Conservation (phyloP, 2,329 filamentous ascomycete genomes). For the Aspergillus ochraceoroseus region DNA sequence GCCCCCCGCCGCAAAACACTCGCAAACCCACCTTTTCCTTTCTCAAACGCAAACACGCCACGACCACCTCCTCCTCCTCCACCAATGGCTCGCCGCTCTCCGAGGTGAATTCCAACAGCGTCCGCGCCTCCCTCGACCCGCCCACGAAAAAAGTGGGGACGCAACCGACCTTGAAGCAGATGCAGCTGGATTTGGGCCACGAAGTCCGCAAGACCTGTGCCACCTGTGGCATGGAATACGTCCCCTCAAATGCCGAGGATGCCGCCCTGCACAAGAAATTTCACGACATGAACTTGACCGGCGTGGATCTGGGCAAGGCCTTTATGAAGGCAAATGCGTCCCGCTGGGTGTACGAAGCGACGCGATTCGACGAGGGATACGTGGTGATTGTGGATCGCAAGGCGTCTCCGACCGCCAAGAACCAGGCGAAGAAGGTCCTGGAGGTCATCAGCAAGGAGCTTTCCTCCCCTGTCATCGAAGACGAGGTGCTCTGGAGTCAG, state of each 20-base stretch:
- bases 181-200: slow-evolving; percentile 57
- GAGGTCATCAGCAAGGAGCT: slow-evolving; percentile 61
- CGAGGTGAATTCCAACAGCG: slow-evolving; percentile 45
- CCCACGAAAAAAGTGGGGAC: slow-evolving; percentile 34
- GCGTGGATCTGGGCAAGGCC: slow-evolving; percentile 57
- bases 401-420: slow-evolving; percentile 49
- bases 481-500: slow-evolving; percentile 55
- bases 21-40: slow-evolving; percentile 51
- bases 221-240: slow-evolving; percentile 62
- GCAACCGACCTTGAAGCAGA: slow-evolving; percentile 49
- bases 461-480: slow-evolving; percentile 55
- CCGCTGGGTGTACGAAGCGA: slow-evolving; percentile 50
- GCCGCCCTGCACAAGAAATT: slow-evolving; percentile 60
- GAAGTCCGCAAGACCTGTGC: slow-evolving; percentile 55
- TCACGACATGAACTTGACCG: slow-evolving; percentile 57
- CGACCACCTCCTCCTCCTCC: slow-evolving; percentile 29
- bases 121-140: slow-evolving; percentile 38
- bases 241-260: slow-evolving; percentile 58
- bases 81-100: slow-evolving; percentile 38
- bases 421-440: slow-evolving; percentile 53
- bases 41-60: slow-evolving; percentile 44
- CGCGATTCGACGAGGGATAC: slow-evolving; percentile 48
- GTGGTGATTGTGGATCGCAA: slow-evolving; percentile 56
- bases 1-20: slow-evolving; percentile 41
- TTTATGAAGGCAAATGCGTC: slow-evolving; percentile 51